Conservation (phyloP, 257 asterid genomes). For the Jacaranda mimosifolia region DNA sequence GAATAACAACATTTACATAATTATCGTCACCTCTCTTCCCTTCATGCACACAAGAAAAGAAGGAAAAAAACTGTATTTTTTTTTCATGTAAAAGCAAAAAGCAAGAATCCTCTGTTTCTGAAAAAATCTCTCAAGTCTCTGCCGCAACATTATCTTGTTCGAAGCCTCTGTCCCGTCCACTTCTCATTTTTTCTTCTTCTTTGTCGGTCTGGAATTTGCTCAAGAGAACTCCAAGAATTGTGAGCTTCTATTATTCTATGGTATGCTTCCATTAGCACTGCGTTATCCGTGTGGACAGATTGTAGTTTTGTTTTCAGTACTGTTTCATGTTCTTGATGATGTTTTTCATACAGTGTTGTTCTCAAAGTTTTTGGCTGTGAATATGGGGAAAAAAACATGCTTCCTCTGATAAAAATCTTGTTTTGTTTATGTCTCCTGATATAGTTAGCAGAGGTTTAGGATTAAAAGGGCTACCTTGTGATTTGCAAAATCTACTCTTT, state of each 20-base stretch:
- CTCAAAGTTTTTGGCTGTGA: not conserved
- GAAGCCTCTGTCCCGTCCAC: not conserved
- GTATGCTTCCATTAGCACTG: slow-evolving; percentile 28
- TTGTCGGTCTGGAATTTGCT: slow-evolving; percentile 25
- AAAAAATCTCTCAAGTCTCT: slow-evolving; percentile 1
- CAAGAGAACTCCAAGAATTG: slow-evolving; percentile 8
- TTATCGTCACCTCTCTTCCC: slow-evolving; percentile 32
- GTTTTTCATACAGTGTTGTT: not conserved
- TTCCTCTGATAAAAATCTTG: not conserved
- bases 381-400: not conserved
- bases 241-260: slow-evolving; percentile 34
- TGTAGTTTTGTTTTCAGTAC: not conserved
- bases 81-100: slow-evolving; percentile 9
- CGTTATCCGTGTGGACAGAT: not conserved
- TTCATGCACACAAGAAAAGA: slow-evolving; percentile 40
- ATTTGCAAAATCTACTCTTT: not conserved
- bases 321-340: not conserved
- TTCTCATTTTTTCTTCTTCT: not conserved
- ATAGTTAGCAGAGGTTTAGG: not conserved
- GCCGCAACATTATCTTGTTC: not conserved
- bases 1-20: slow-evolving; percentile 41
- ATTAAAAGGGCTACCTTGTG: too few species aligned
- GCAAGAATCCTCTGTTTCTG: slow-evolving; percentile 36
- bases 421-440: not conserved
- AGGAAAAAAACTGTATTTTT: not conserved